These are phyloP conservation scores for Claviceps africana DNA, from an alignment of 2,329 filamentous ascomycete genomes.

Conservation along the genomic window DNA sequence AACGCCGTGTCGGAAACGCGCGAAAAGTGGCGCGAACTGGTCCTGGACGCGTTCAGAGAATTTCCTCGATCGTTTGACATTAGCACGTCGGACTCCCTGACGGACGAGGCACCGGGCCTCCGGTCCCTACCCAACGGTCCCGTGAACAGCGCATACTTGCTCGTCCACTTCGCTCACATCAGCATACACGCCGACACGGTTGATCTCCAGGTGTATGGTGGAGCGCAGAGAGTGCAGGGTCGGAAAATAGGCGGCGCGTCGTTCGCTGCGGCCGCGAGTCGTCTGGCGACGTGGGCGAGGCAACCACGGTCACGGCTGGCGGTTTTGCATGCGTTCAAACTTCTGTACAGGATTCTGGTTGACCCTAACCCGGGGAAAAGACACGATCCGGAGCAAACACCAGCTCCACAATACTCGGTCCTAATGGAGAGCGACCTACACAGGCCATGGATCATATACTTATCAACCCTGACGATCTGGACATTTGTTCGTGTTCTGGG, in stretches of 20 bases:
- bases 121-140: constrained; percentile 39
- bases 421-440: constrained; percentile 71
- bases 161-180: constrained; percentile 82
- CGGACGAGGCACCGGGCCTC: constrained; percentile 23
- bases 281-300: constrained; percentile 70
- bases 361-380: constrained; percentile 26
- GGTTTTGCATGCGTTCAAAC: constrained; percentile 70
- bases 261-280: constrained; percentile 46
- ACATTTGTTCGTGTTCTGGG: constrained; percentile 46
- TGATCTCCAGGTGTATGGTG: constrained; percentile 80
- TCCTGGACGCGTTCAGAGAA: constrained; percentile 69
- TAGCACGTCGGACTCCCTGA: constrained; percentile 34
- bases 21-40: constrained; percentile 64
- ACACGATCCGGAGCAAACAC: constrained; percentile 13
- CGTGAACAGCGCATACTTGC: constrained; percentile 64
- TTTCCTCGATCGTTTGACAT: constrained; percentile 79
- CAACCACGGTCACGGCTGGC: constrained; percentile 65
- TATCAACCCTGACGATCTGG: constrained; percentile 75
- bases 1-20: constrained; percentile 44
- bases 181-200: constrained; percentile 79
- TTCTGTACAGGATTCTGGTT: constrained; percentile 63
- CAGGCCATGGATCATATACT: constrained; percentile 82
- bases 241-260: constrained; percentile 64
- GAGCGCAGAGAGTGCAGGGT: constrained; percentile 62
- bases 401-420: constrained; percentile 48